Percentiles rank a stretch among this genome's conserved stretches.
These are phyloP conservation scores for Aspergillus cejpii DNA, from an alignment of 2,329 filamentous ascomycete genomes.

Conservation along the genomic window DNA sequence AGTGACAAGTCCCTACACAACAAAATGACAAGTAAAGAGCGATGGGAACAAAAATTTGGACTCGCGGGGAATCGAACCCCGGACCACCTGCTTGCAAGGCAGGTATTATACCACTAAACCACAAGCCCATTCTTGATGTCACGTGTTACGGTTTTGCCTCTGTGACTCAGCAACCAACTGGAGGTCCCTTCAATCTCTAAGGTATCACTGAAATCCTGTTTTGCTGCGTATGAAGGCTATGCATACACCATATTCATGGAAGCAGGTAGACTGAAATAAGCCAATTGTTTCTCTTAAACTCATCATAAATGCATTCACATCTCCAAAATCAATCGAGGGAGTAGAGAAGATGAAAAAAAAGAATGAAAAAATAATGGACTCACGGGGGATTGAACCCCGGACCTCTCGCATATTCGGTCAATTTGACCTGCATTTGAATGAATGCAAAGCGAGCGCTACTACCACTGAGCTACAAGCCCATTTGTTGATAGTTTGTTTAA, in stretches of 20 bases:
- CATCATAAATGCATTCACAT: no score
- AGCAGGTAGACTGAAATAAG: no score
- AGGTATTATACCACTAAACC: constrained; percentile 1
- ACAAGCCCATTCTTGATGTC: neutral
- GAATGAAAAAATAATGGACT: neutral
- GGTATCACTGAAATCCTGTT: neutral
- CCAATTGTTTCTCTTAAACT: no score
- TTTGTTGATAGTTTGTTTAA: neutral
- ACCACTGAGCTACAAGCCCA: constrained; percentile 1
- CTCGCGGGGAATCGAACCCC: constrained; percentile 46
- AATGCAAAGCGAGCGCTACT: constrained; percentile 1
- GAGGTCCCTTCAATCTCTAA: no score
- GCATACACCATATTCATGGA: no score
- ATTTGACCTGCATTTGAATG: neutral
- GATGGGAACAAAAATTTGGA: constrained; percentile 28
- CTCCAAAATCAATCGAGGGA: no score
- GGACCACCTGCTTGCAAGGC: constrained; percentile 30
- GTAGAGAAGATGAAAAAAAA: neutral
- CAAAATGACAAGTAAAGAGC: no score
- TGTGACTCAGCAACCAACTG: neutral
- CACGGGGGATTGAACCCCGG: constrained; percentile 1
- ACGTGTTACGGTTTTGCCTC: neutral
- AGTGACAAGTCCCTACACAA: no score
- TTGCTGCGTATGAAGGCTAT: no score
- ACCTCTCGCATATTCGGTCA: neutral